Evolutionary conservation across 75 land plant genomes (phyloP).

Genomic region (Pinus tabuliformis): DNA sequence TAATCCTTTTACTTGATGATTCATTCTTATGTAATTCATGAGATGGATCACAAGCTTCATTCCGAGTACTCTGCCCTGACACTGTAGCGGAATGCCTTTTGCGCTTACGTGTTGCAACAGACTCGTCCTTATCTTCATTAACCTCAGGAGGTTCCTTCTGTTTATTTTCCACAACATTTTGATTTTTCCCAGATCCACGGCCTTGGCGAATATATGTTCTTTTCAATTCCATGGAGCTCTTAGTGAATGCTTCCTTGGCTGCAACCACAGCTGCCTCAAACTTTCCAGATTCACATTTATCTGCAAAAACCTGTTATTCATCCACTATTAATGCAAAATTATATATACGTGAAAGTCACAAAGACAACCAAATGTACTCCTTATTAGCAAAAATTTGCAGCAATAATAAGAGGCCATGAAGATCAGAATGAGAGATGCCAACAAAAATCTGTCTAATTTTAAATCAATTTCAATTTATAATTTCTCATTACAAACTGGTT

Average conservation of each 20-base stretch:
- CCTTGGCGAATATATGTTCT: constrained; percentile 11
- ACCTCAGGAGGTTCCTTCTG: background rate
- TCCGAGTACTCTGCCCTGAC: constrained; percentile 15
- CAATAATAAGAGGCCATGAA: too few relatives aligned
- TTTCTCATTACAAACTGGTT: too few relatives aligned
- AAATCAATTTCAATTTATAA: too few relatives aligned
- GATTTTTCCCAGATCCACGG: constrained; percentile 6
- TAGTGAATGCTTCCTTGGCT: constrained; percentile 9
- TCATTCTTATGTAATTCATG: constrained; percentile 22
- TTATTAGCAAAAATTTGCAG: background rate
- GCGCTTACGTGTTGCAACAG: constrained; percentile 44
- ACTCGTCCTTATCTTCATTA: background rate
- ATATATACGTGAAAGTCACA: background rate
- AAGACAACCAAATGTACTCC: background rate
- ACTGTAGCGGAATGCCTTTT: constrained; percentile 25
- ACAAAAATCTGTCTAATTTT: too few relatives aligned
- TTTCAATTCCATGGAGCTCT: constrained; percentile 6
- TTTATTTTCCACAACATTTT: background rate
- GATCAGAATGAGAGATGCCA: too few relatives aligned
- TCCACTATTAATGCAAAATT: background rate
- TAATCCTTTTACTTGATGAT: constrained; percentile 19
- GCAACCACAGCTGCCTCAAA: constrained; percentile 10
- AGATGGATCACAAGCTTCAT: constrained; percentile 15
- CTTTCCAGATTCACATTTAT: constrained; percentile 4
- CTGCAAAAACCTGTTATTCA: constrained; percentile 4